Evolutionary conservation across 1,284 basidiomycete species (phyloP), one percentile per base, ranked within the genome.

Genomic region (Malassezia nana): DNA sequence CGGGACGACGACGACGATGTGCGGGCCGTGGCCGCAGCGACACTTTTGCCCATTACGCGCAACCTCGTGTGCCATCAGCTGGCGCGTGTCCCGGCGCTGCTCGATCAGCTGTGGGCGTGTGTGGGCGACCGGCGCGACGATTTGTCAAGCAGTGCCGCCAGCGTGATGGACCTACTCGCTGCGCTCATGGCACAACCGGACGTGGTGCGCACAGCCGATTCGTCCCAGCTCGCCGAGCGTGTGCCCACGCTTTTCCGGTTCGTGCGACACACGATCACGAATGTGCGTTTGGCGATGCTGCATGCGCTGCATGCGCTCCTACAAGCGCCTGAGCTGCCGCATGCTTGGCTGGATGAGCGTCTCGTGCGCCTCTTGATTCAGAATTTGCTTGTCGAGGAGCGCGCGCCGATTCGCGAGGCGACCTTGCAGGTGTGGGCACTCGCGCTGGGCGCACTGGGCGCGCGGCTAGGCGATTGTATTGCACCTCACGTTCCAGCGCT

Each of bases 1-100:
- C 80, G 84, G 29, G 94, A 98, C 72, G 80, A 81, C 6, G 94
- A 98, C 67, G 94, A 99, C 67, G 94, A 99, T 74, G 92, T 99
- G 26, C 86, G 92, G 29, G 86, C 89, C 1, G 91, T 95, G 0
- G 92, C 92, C 1, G 92, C 94, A 6, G 85, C 87, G 0, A 91
- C 89, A 64, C 76, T 99, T 28, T 77, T 89, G 3, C 94, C 94
- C 0, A 83, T 98, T 29, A 84, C 87, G 0, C 79, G 80, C 2
- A 82, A 85, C 53, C 80, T 98, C 20, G 88, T 94, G 4, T 76
- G 82, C 28, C 81, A 83, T 57, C 76, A 95, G 4, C 84, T 87
- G 0, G 33, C 45, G 18, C 58, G 46, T 6, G 60, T 72, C 42
- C 48, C 69, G 1, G 78, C 79, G 7, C 82, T 95, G 24, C 78